A percentile compares a stretch with the other conserved stretches of the same genome.
Conservation (phyloP, 2,329 filamentous ascomycete species). For the Monosporascus sp. region DNA sequence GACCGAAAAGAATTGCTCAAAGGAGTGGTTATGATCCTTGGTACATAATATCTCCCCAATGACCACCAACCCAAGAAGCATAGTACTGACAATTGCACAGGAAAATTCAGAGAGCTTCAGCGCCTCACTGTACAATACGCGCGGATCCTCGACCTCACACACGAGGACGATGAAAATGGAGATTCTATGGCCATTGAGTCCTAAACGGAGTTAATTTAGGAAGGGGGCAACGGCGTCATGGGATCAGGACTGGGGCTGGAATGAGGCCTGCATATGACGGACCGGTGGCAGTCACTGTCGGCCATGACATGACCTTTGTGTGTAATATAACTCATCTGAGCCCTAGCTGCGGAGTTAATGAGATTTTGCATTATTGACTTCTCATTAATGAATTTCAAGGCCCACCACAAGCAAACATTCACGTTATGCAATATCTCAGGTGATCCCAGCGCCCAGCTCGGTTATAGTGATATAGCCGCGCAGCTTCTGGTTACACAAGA, state of each 20-base stretch:
- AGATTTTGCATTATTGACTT: background rate
- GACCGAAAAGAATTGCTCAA: slow-evolving; percentile 79
- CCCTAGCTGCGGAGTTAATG: background rate
- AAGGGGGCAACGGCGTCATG: background rate
- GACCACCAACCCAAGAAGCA: background rate
- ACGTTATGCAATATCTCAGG: too few species aligned
- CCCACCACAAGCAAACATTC: background rate
- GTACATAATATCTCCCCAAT: slow-evolving; percentile 47
- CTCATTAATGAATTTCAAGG: background rate
- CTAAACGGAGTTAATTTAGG: slow-evolving; percentile 6
- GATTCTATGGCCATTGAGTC: slow-evolving; percentile 29
- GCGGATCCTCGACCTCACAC: slow-evolving; percentile 63
- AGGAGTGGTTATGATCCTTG: slow-evolving; percentile 87
- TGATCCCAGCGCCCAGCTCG: too few species aligned
- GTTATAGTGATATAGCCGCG: too few species aligned
- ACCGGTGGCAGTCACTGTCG: background rate
- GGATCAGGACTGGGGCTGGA: background rate
- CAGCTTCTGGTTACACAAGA: too few species aligned
- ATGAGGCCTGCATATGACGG: background rate
- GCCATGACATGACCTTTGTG: background rate
- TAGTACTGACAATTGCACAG: slow-evolving; percentile 42
- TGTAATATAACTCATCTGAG: background rate
- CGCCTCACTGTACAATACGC: slow-evolving; percentile 94
- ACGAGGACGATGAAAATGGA: slow-evolving; percentile 39
- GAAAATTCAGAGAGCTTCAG: slow-evolving; percentile 93